Percentiles rank a stretch among this genome's conserved stretches.
Conservation (phyloP, 192 early-diverging fungal species). For the Entomortierella chlamydospora region DNA sequence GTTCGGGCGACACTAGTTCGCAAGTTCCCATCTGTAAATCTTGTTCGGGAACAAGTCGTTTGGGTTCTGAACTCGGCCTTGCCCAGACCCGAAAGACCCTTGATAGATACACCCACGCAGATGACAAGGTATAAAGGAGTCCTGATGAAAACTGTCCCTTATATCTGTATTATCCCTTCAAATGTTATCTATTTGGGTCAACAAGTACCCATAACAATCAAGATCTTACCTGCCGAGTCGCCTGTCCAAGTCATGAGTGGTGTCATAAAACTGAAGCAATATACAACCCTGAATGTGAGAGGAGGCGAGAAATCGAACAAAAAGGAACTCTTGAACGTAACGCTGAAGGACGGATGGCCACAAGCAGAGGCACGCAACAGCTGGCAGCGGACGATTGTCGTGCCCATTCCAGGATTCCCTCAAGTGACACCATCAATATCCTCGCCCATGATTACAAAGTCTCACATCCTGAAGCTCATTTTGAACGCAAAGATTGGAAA, state of each 20-base stretch:
- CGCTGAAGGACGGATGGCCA: slow-evolving; percentile 19
- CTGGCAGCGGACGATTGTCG: slow-evolving; percentile 30
- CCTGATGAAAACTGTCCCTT: not conserved
- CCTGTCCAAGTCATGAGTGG: slow-evolving; percentile 3
- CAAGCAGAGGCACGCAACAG: not conserved
- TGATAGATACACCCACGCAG: slow-evolving; percentile 6
- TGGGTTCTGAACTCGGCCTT: slow-evolving; percentile 16
- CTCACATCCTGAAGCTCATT: slow-evolving; percentile 30
- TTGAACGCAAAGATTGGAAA: slow-evolving; percentile 15
- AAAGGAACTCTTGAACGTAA: slow-evolving; percentile 7
- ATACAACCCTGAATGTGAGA: slow-evolving; percentile 2
- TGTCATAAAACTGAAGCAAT: slow-evolving; percentile 39
- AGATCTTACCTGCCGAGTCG: not conserved
- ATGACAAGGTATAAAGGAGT: slow-evolving; percentile 14
- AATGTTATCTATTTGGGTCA: slow-evolving; percentile 7
- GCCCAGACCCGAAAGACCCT: not conserved
- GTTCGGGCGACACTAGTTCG: slow-evolving; percentile 16
- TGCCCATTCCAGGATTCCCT: slow-evolving; percentile 11
- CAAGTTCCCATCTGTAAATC: slow-evolving; percentile 2
- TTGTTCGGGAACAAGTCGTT: slow-evolving; percentile 1
- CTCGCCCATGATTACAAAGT: slow-evolving; percentile 9
- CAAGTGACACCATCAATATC: slow-evolving; percentile 6
- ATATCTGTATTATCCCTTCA: slow-evolving; percentile 27
- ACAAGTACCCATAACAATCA: slow-evolving; percentile 27
- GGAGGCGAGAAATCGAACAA: not conserved